phyloP scores from a whole-genome alignment of 1,139 yeast genomes.

The Yarrowia galli region DNA sequence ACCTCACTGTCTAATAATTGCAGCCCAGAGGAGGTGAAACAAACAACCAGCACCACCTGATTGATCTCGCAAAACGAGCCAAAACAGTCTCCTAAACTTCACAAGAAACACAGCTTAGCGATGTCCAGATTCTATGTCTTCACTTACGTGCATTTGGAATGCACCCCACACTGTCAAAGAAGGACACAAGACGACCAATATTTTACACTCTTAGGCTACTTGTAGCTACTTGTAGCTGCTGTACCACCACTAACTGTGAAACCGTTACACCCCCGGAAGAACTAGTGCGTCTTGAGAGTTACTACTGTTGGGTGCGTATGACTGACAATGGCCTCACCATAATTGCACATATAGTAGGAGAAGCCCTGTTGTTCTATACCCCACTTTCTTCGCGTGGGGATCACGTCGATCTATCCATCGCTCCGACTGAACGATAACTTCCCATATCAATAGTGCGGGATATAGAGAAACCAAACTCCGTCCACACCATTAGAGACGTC shows the following conservation, averaged over 20 bases:
- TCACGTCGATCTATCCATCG: not conserved
- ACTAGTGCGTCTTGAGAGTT: not conserved
- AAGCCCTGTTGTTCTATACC: too few species aligned
- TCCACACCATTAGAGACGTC: not conserved
- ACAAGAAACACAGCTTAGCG: not conserved
- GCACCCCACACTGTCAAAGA: constrained; percentile 22
- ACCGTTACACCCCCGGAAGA: constrained; percentile 9
- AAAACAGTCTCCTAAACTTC: not conserved
- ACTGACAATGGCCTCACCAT: too few species aligned
- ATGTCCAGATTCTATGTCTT: not conserved
- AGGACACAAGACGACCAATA: not conserved
- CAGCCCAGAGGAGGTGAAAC: too few species aligned
- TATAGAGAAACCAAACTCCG: not conserved
- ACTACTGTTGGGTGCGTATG: too few species aligned
- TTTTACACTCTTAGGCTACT: not conserved
- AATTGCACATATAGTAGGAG: too few species aligned
- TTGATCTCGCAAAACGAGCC: not conserved
- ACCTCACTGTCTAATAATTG: too few species aligned
- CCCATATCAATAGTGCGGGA: not conserved
- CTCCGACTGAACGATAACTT: not conserved
- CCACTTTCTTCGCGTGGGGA: too few species aligned
- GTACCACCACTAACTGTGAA: not conserved
- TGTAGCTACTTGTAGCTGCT: too few species aligned
- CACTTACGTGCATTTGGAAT: not conserved
- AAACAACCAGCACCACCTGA: not conserved